Conservation (phyloP, 208 protist genomes). For the Leishmania arabica region DNA sequence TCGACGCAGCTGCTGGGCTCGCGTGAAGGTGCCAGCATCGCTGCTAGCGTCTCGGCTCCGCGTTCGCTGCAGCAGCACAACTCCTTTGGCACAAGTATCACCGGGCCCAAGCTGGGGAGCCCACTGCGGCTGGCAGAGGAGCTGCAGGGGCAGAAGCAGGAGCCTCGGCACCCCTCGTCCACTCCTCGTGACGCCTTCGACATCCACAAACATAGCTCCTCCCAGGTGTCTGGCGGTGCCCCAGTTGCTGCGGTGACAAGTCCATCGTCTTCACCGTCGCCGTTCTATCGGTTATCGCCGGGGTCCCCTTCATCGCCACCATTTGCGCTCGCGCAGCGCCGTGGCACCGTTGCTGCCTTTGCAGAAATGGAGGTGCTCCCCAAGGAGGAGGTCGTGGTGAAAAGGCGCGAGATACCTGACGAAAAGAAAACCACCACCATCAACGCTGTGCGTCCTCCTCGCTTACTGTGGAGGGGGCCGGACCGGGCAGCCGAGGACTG, state of each 20-base stretch:
- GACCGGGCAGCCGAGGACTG: no score
- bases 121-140: background rate
- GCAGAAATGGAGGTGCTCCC: background rate
- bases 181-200: no score
- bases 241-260: background rate
- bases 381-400: background rate
- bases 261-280: background rate
- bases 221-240: background rate
- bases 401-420: background rate
- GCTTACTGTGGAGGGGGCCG: background rate
- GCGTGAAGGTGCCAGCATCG: background rate
- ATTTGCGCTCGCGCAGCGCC: background rate
- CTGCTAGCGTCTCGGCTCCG: background rate
- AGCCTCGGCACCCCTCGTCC: background rate
- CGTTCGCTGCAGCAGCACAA: background rate
- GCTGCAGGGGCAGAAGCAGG: background rate
- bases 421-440: background rate
- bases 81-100: background rate
- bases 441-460: background rate
- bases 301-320: background rate
- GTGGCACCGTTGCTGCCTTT: background rate
- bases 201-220: background rate
- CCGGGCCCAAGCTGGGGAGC: background rate
- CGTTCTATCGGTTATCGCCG: background rate
- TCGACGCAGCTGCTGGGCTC: background rate